Conservation (phyloP, 1,284 basidiomycete species). For the Ceratobasidium sp. region DNA sequence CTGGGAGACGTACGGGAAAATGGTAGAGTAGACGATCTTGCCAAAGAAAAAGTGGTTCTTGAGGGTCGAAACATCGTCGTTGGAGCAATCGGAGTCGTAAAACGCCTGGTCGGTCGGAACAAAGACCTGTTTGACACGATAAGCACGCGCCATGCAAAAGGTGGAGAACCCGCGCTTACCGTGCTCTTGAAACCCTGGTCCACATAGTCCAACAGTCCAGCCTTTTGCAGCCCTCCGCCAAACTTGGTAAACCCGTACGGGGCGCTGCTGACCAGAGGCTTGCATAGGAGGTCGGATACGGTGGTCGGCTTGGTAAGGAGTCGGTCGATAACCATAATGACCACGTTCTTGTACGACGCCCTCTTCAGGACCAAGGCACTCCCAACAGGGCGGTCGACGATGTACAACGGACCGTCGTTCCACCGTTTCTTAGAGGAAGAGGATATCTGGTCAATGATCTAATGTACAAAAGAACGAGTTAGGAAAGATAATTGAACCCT, state of each 20-base stretch:
- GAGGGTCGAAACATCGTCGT: neutral
- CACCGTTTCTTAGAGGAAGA: neutral
- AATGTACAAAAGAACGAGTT: neutral
- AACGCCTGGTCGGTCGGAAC: conserved; percentile 27
- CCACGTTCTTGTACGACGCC: conserved; percentile 1
- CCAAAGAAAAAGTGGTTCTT: conserved; percentile 13
- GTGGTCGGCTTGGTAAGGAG: neutral
- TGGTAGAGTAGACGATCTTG: neutral
- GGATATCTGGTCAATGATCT: neutral
- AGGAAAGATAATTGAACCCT: neutral
- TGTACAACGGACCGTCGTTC: neutral
- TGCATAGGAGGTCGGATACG: conserved; percentile 22
- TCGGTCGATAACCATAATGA: conserved; percentile 17
- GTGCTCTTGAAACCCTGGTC: neutral
- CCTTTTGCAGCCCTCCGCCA: neutral
- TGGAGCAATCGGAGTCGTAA: neutral
- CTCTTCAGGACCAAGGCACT: neutral
- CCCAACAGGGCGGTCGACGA: neutral
- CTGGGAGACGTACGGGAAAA: neutral
- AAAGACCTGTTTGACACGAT: conserved; percentile 10
- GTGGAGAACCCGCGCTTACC: neutral
- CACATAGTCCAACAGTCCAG: neutral
- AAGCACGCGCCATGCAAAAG: neutral
- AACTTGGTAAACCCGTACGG: conserved; percentile 9
- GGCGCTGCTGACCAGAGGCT: neutral